These are phyloP conservation scores for Zizania latifolia DNA, from an alignment of 176 grass and related monocot genomes.

Conservation along the genomic window DNA sequence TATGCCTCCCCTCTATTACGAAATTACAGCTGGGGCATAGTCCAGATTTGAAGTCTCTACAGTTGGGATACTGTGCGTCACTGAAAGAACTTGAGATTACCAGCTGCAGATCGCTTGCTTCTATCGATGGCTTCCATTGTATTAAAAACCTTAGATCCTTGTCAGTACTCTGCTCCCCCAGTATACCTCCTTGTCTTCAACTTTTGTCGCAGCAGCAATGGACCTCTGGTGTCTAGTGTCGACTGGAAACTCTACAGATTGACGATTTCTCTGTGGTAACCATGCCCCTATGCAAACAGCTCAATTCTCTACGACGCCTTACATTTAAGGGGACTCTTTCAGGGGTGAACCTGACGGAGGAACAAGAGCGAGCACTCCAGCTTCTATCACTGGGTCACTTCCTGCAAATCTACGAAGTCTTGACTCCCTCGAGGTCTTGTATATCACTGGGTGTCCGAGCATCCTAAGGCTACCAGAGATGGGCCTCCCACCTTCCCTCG, in stretches of 20 bases:
- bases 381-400: conserved; percentile 9
- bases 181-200: neutral
- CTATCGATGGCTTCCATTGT: neutral
- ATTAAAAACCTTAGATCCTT: neutral
- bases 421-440: neutral
- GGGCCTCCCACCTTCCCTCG: conserved; percentile 6
- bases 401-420: conserved; percentile 8
- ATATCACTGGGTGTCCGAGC: neutral
- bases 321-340: too few relatives aligned
- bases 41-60: neutral
- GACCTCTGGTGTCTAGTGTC: neutral
- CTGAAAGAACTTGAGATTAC: neutral
- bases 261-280: neutral
- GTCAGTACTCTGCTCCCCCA: neutral
- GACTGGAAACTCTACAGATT: neutral
- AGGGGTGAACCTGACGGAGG: neutral
- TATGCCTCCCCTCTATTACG: neutral
- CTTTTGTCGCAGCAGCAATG: neutral
- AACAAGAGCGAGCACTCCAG: conserved; percentile 16
- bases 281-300: conserved; percentile 2
- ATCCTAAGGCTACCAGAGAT: neutral
- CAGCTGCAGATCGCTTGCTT: neutral
- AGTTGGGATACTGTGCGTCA: neutral
- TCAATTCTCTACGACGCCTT: neutral
- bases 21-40: neutral